Base-by-base conservation (phyloP, 2,329 filamentous ascomycete species). In the Sporothrix euskadiensis region DNA sequence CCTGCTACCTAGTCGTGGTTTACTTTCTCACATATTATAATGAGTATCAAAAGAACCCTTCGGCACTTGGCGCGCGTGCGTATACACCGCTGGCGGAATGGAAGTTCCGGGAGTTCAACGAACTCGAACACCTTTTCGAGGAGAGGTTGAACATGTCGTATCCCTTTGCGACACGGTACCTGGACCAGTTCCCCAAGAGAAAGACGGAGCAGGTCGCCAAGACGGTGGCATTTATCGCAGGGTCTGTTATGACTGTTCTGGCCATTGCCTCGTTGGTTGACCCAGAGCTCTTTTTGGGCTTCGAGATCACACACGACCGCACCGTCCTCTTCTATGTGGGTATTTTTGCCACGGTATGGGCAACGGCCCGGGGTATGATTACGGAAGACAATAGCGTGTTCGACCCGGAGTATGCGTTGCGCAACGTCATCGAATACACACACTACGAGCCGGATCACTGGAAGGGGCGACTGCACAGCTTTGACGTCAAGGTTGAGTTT, bases 81-180 rank as follows among this genome's bases (percentile, higher is more conserved):
- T 99, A 98, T 80, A 98, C 95, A 0, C 93, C 94, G 0, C 88
- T 97, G 69, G 96, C 96, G 0, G 92, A 97, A 80, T 99, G 96
- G 96, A 98, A 98, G 79, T 98, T 99, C 76, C 91, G 96, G 66
- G 95, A 98, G 80, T 99, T 98, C 86, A 99, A 99, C 79, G 96
- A 99, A 81, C 86, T 99, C 0, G 91, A 92, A 73, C 96, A 99
- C 81, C 86, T 98, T 1, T 99, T 98, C 78, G 89, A 94, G 74
- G 92, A 95, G 76, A 90, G 96, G 26, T 85, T 95, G 57, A 94
- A 97, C 76, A 97, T 98, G 92, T 97, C 96, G 0, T 94, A 96
- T 79, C 94, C 95, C 0, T 98, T 94, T 80, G 95, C 96, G 1
- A 94, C 92, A 47, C 89, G 94, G 66, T 99, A 99, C 78, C 88